Evolutionary conservation across 192 early-diverging fungal species (phyloP).

Genomic region (Coemansia sp.): DNA sequence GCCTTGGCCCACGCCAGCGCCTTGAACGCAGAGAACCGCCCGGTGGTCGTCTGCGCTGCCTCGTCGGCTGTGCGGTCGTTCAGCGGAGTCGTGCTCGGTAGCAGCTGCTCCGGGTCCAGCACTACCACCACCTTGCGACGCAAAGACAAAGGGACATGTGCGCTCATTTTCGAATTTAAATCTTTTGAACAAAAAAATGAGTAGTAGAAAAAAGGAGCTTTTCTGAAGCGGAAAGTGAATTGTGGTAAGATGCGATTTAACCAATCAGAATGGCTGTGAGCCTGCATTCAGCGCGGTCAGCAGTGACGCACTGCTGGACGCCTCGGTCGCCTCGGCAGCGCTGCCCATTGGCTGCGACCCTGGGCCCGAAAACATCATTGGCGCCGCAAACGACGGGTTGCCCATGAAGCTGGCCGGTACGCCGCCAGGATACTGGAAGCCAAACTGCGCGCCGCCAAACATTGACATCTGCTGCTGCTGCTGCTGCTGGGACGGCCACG

Average conservation of each 20-base stretch:
- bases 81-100: neutral
- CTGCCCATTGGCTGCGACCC: neutral
- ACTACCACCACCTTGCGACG: constrained; percentile 50
- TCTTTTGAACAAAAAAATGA: too few relatives aligned
- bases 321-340: neutral
- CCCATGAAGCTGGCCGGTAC: constrained; percentile 6
- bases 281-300: constrained; percentile 24
- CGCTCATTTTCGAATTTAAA: constrained; percentile 3
- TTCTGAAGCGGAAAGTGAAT: neutral
- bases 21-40: constrained; percentile 32
- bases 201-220: too few relatives aligned
- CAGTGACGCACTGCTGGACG: constrained; percentile 8
- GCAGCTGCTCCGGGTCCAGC: constrained; percentile 27
- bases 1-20: constrained; percentile 47
- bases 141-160: constrained; percentile 36
- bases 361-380: constrained; percentile 5
- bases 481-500: constrained; percentile 7
- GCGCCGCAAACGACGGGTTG: neutral
- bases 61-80: neutral
- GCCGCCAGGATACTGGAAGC: constrained; percentile 11
- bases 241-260: neutral
- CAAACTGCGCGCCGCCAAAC: constrained; percentile 3
- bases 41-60: neutral
- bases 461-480: constrained; percentile 9
- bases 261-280: constrained; percentile 25